Percentiles rank a stretch among this genome's conserved stretches.
phyloP scores from a whole-genome alignment of 2,329 filamentous ascomycete species.

The Claviceps humidiphila region DNA sequence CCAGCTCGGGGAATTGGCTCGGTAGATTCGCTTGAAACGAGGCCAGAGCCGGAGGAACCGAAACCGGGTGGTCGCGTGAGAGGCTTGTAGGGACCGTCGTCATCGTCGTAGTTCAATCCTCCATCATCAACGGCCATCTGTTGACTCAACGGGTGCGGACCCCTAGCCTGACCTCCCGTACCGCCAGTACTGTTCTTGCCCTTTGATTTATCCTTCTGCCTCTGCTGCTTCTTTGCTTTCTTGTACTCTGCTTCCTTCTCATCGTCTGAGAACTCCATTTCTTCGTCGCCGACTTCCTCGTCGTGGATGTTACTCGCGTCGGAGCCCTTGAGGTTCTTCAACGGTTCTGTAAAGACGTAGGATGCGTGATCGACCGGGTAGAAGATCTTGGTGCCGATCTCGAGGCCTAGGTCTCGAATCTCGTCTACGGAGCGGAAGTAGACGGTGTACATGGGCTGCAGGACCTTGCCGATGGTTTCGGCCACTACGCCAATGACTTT shows the following conservation, averaged over 20 bases:
- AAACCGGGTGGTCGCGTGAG: slow-evolving; percentile 55
- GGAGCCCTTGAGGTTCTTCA: slow-evolving; percentile 71
- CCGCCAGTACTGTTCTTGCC: slow-evolving; percentile 25
- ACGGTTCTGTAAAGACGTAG: slow-evolving; percentile 74
- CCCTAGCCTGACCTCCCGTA: slow-evolving; percentile 19
- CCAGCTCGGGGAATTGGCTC: slow-evolving; percentile 20
- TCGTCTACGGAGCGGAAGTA: slow-evolving; percentile 58
- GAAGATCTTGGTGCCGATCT: slow-evolving; percentile 57
- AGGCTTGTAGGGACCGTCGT: slow-evolving; percentile 59
- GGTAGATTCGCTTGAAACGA: slow-evolving; percentile 25
- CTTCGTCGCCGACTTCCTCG: slow-evolving; percentile 74
- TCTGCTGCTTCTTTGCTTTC: slow-evolving; percentile 54
- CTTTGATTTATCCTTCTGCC: slow-evolving; percentile 39
- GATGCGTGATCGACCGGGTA: slow-evolving; percentile 69
- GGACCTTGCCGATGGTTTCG: slow-evolving; percentile 75
- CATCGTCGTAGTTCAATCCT: slow-evolving; percentile 54
- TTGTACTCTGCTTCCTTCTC: slow-evolving; percentile 83
- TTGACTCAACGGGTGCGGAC: slow-evolving; percentile 27
- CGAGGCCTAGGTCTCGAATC: slow-evolving; percentile 52
- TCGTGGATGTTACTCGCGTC: slow-evolving; percentile 94
- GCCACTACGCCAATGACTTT: slow-evolving; percentile 68
- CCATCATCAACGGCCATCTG: slow-evolving; percentile 25
- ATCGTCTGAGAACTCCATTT: slow-evolving; percentile 93
- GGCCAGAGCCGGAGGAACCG: slow-evolving; percentile 25
- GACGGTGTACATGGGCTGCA: slow-evolving; percentile 76